These are phyloP conservation scores for Geosmithia morbida DNA, from an alignment of 2,329 filamentous ascomycete species.

Conservation along the genomic window DNA sequence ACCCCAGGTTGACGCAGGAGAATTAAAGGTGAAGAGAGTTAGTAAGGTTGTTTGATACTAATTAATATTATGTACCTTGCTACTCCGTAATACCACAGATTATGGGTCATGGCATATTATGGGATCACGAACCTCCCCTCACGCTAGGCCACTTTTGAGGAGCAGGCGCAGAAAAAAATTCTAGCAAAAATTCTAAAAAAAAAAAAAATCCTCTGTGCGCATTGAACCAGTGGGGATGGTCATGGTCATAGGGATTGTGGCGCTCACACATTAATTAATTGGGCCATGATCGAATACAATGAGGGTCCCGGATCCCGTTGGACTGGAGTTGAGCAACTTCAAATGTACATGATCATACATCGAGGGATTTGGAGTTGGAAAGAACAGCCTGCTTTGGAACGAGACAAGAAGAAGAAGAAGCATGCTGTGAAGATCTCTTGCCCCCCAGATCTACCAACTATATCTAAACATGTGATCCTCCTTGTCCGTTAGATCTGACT, in stretches of 20 bases:
- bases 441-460: slow-evolving; percentile 4
- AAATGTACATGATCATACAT: too few species aligned
- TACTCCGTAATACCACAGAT: background rate
- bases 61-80: background rate
- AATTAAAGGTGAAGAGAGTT: background rate
- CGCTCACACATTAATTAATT: background rate
- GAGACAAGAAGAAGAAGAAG: too few species aligned
- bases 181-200: background rate
- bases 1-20: background rate
- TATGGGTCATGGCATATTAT: too few species aligned
- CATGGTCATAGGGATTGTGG: background rate
- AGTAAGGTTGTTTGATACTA: background rate
- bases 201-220: too few species aligned
- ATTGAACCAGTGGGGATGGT: background rate
- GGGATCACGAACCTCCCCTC: background rate
- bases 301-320: too few species aligned
- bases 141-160: background rate
- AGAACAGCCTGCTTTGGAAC: too few species aligned
- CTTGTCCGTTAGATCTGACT: slow-evolving; percentile 18
- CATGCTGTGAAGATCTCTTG: too few species aligned
- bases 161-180: background rate
- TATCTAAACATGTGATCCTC: slow-evolving; percentile 19
- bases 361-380: too few species aligned
- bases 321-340: too few species aligned
- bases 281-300: background rate